Evolutionary conservation across 345 rosid species (phyloP), one percentile per base, ranked within the genome.

Genomic region (Heritiera littoralis): DNA sequence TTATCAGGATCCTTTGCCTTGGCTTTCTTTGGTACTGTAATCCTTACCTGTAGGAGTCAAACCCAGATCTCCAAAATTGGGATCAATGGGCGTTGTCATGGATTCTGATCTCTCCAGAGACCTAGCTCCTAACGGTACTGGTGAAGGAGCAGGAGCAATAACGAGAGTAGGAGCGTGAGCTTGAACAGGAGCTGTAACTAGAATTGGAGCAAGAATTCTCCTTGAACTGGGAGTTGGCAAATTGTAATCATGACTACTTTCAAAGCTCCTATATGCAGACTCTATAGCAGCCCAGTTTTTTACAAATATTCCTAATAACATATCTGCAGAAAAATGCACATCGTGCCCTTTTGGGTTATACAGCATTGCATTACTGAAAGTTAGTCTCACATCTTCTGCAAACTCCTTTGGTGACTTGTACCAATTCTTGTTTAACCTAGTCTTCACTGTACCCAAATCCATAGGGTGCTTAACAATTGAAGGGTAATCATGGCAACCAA

Each of bases 371-470:
- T 95, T 95, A 78, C 80, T 86, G 82, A 93, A 93, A 18, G 99
- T 92, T 73, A 93, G 89, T 76, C 92, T 91, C 78, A 95, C 93
- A 73, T 95, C 99, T 72, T 92, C 91, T 2, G 93, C 94, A 84
- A 95, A 93, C 73, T 89, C 93, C 85, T 71, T 80, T 0, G 98
- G 89, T 0, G 94, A 89, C 84, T 91, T 86, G 71, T 93, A 95
- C 89, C 73, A 82, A 60, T 85, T 89, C 79, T 89, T 89, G 72
- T 81, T 85, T 90, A 92, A 81, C 86, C 86, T 90, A 80, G 72
- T 83, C 85, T 89, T 90, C 79, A 95, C 94, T 0, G 98, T 90
- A 13, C 98, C 98, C 81, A 95, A 88, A 91, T 95, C 99, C 99
- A 95, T 95, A 0, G 98, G 99, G 72, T 87, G 90, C 86, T 89